Evolutionary conservation across 148 eudicot species (phyloP).

Genomic region (Mesembryanthemum crystallinum): DNA sequence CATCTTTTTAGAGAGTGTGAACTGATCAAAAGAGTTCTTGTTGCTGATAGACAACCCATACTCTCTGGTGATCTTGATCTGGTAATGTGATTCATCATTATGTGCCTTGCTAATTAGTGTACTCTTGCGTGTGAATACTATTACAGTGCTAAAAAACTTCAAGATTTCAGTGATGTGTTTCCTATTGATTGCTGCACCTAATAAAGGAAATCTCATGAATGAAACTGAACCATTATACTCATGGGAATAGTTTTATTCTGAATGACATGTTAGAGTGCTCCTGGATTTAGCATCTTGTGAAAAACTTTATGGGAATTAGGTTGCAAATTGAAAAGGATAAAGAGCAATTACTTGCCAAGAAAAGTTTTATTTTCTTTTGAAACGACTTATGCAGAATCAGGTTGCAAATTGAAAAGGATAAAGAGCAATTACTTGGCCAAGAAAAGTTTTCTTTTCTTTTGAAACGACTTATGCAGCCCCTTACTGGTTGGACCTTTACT

Average conservation of each 20-base stretch:
- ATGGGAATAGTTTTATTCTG: background rate
- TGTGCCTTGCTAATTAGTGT: background rate
- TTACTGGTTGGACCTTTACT: background rate
- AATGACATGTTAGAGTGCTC: background rate
- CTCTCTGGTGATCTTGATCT: slow-evolving; percentile 52
- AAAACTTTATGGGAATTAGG: background rate
- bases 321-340: slow-evolving; percentile 1
- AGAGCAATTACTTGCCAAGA: background rate
- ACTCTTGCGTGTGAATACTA: background rate
- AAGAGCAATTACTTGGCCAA: background rate
- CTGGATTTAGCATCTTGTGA: background rate
- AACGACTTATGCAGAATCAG: background rate
- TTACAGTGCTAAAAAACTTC: background rate
- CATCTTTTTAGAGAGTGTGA: slow-evolving; percentile 70
- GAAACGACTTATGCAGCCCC: background rate
- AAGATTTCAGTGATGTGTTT: background rate
- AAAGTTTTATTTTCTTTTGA: background rate
- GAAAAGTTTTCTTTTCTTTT: background rate
- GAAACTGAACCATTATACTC: background rate
- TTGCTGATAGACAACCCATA: slow-evolving; percentile 57
- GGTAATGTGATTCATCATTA: slow-evolving; percentile 34
- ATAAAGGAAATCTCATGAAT: background rate
- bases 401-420: slow-evolving; percentile 1
- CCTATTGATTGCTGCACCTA: background rate
- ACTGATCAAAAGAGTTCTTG: slow-evolving; percentile 59